A percentile compares a stretch with the other conserved stretches of the same genome.
Conservation (phyloP, 805 yeast genomes). For the Blastobotrys muscicola region DNA sequence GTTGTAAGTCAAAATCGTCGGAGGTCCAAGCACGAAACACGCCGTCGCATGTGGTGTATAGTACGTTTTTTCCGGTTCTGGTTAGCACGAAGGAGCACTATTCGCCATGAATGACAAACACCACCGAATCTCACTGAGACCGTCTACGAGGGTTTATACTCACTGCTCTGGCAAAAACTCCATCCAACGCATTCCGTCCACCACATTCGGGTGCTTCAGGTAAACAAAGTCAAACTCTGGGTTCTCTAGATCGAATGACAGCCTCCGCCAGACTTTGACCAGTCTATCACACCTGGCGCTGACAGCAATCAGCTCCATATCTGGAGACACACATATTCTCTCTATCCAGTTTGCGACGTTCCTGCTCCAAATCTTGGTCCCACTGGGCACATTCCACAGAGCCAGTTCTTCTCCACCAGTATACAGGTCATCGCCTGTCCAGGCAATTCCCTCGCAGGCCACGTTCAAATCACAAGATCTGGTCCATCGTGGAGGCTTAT, state of each 20-base stretch:
- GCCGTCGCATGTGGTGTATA: conserved; percentile 56
- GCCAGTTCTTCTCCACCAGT: conserved; percentile 49
- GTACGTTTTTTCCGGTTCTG: conserved; percentile 38
- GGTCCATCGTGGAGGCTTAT: conserved; percentile 8
- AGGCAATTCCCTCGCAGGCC: conserved; percentile 31
- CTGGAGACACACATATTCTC: conserved; percentile 50
- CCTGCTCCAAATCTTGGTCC: conserved; percentile 33
- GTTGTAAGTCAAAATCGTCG: conserved; percentile 16
- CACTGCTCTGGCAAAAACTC: conserved; percentile 20
- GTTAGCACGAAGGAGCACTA: conserved; percentile 28
- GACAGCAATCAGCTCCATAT: conserved; percentile 57
- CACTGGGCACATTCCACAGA: conserved; percentile 34
- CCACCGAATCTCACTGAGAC: too few relatives aligned
- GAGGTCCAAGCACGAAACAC: conserved; percentile 54
- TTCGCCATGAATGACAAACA: too few relatives aligned
- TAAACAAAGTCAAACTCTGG: conserved; percentile 60
- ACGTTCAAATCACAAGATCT: neutral
- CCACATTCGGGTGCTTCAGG: conserved; percentile 52
- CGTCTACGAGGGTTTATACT: too few relatives aligned
- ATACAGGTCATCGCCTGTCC: conserved; percentile 43
- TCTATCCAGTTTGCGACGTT: conserved; percentile 54
- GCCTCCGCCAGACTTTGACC: conserved; percentile 71
- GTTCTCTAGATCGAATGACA: conserved; percentile 54
- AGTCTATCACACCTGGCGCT: conserved; percentile 53
- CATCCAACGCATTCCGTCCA: conserved; percentile 45